Conservation (phyloP, 2,329 filamentous ascomycete species). For the Pseudogymnoascus sp. region DNA sequence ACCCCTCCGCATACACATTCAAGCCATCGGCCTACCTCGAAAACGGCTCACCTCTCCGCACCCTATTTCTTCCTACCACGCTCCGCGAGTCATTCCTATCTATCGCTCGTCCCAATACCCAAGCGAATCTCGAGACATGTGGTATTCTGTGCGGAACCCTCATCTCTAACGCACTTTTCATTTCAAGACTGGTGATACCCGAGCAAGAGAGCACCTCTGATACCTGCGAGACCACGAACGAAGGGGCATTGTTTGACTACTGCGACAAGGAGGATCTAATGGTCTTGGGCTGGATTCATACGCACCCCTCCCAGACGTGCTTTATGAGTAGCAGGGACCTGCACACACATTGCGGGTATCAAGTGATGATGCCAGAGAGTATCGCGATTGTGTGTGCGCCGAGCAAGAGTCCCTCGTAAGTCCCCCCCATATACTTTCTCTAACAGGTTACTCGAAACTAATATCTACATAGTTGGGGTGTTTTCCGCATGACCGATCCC, state of each 20-base stretch:
- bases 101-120: constrained; percentile 70
- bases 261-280: constrained; percentile 78
- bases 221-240: constrained; percentile 90
- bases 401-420: constrained; percentile 66
- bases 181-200: constrained; percentile 81
- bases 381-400: constrained; percentile 96
- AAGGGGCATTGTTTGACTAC: constrained; percentile 78
- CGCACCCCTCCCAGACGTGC: constrained; percentile 91
- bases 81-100: constrained; percentile 69
- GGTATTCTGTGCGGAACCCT: constrained; percentile 87
- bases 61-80: constrained; percentile 74
- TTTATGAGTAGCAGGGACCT: constrained; percentile 95
- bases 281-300: constrained; percentile 95
- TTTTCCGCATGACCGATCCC: constrained; percentile 89
- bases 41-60: constrained; percentile 77
- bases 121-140: constrained; percentile 81
- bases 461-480: constrained; percentile 59
- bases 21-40: constrained; percentile 82
- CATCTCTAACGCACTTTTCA: constrained; percentile 88
- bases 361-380: constrained; percentile 92
- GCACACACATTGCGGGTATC: constrained; percentile 90
- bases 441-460: constrained; percentile 15
- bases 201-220: constrained; percentile 85
- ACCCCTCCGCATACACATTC: constrained; percentile 57
- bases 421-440: constrained; percentile 17